Evolutionary conservation across 148 eudicot genomes (phyloP), one percentile per base, ranked within the genome.

Genomic region (Fagopyrum esculentum): DNA sequence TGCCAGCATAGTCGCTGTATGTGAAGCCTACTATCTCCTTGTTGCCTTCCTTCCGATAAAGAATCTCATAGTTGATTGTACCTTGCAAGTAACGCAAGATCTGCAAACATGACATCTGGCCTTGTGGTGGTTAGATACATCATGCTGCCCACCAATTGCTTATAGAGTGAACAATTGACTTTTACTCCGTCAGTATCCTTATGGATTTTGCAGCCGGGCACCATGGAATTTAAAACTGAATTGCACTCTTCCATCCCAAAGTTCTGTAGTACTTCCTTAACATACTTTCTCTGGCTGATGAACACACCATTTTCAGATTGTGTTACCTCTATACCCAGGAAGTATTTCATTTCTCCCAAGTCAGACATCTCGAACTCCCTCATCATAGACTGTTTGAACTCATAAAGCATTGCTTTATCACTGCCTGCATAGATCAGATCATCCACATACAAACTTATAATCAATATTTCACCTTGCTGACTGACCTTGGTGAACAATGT

Each of bases 51-150:
- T 10, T 51, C 13, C 12, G 0, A 8, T 51, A 51, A 10, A 51
- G 13, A 51, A 51, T 51, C 10, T 4, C 55, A 51, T 6, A 51
- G 13, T 10, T 29, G 16, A 73, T 3, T 6, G 30, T 84, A 91
- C 98, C 97, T 89, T 76, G 91, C 86, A 45, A 87, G 77, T 22
- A 22, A 22, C 26, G 26, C 26, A 22, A 22, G 26, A 22, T 22
- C 26, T 1, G 22, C 43, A 66, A 26, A 66, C 35, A 22, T 26
- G 4, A 66, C 7, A 6, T 66, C 71, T 63, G 35, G 17, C 29
- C 69, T 4, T 6, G 71, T 66, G 9, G 45, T 19, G 10, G 71
- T 66, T 3, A 66, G 44, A 26, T 66, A 22, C 4, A 66, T 66
- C 15, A 66, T 6, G 15, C 3, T n/a, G 4, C 71, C 71, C 2